A percentile compares a stretch with the other conserved stretches of the same genome.
phyloP scores from a whole-genome alignment of 176 grass and related monocot genomes.

The Carex parvula region DNA sequence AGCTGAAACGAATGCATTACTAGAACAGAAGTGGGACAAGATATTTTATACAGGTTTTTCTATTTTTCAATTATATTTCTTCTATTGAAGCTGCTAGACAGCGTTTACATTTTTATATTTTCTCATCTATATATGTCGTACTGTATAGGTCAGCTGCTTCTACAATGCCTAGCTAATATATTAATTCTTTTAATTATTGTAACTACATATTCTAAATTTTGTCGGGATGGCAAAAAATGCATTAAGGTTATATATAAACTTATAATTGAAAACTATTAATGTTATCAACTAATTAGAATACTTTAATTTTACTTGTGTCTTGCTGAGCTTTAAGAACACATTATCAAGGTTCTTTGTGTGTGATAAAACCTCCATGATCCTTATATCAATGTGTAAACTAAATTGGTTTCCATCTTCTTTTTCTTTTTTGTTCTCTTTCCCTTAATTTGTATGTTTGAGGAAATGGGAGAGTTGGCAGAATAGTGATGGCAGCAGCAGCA shows the following conservation, averaged over 20 bases:
- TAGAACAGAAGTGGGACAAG: slow-evolving; percentile 81
- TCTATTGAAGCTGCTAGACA: neutral
- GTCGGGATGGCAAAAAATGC: neutral
- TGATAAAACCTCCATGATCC: neutral
- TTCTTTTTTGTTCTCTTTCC: neutral
- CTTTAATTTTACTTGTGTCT: neutral
- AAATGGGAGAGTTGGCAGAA: slow-evolving; percentile 42
- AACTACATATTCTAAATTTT: neutral
- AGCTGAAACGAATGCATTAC: slow-evolving; percentile 43
- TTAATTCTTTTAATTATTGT: neutral
- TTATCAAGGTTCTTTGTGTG: neutral
- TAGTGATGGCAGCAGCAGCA: slow-evolving; percentile 73
- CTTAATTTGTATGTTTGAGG: slow-evolving; percentile 34
- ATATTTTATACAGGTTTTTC: slow-evolving; percentile 79
- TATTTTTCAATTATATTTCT: neutral
- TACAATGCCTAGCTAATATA: neutral
- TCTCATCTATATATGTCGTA: neutral
- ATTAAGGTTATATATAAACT: too few relatives aligned
- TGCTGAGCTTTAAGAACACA: neutral
- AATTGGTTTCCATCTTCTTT: neutral
- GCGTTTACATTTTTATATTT: neutral
- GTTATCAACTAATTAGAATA: neutral
- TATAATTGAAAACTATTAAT: neutral
- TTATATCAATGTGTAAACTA: neutral
- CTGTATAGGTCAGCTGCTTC: neutral